These are phyloP conservation scores for Annulohypoxylon moriforme DNA, from an alignment of 495 filamentous ascomycete species.

Conservation along the genomic window DNA sequence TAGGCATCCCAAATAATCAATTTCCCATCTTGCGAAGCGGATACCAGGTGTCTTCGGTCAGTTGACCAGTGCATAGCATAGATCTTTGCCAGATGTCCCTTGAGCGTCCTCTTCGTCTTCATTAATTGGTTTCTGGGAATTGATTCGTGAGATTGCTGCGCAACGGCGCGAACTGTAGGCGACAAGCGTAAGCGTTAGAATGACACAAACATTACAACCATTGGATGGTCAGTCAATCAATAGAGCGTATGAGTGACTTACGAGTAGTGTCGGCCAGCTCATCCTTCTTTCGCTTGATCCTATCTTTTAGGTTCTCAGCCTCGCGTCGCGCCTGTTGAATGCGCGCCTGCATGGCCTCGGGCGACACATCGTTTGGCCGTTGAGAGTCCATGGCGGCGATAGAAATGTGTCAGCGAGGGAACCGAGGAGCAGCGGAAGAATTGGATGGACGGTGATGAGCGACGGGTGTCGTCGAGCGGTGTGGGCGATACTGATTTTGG, in stretches of 20 bases:
- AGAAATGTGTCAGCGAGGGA: constrained; percentile 44
- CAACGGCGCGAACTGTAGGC: constrained; percentile 85
- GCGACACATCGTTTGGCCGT: constrained; percentile 67
- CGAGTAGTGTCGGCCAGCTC: constrained; percentile 96
- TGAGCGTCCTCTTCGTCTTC: constrained; percentile 94
- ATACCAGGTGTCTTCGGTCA: constrained; percentile 96
- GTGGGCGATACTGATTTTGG: constrained; percentile 40
- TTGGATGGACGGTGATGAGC: constrained; percentile 39
- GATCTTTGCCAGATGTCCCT: constrained; percentile 98
- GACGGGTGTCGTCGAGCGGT: constrained; percentile 43
- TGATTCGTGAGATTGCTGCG: constrained; percentile 85
- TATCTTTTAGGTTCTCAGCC: constrained; percentile 96
- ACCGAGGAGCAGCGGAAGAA: constrained; percentile 39
- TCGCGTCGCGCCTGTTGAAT: constrained; percentile 97
- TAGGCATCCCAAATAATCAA: constrained; percentile 99
- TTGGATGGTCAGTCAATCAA: constrained; percentile 17
- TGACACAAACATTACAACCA: background rate
- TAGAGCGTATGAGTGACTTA: constrained; percentile 64
- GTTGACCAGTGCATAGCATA: constrained; percentile 99
- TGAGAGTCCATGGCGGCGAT: constrained; percentile 59
- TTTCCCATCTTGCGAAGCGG: constrained; percentile 98
- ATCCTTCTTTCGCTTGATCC: constrained; percentile 99
- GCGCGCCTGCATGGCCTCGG: constrained; percentile 74
- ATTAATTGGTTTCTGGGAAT: constrained; percentile 90
- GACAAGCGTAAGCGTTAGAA: constrained; percentile 17